phyloP scores from a whole-genome alignment of 2,329 filamentous ascomycete genomes.

The Penicillium sp. region DNA sequence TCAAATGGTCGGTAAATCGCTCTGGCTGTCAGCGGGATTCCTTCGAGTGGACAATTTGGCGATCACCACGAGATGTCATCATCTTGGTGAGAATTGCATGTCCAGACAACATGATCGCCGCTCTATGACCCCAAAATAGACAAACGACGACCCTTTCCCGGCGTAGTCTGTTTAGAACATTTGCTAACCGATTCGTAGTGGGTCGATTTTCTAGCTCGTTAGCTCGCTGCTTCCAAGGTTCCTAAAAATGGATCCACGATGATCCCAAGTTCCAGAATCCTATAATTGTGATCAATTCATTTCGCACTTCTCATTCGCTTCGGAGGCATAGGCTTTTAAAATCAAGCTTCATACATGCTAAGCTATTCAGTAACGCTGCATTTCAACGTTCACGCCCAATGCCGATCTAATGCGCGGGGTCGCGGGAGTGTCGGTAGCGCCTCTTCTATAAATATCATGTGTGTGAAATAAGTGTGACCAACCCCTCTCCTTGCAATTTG shows the following conservation, averaged over 20 bases:
- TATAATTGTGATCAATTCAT: not conserved
- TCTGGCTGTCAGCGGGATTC: not conserved
- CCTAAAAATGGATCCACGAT: not conserved
- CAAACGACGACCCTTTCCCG: not conserved
- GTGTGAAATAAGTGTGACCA: not conserved
- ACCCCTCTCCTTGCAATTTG: not conserved
- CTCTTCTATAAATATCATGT: slow-evolving; percentile 1
- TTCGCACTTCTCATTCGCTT: not conserved
- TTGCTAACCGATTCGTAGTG: not conserved
- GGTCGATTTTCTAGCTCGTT: not conserved
- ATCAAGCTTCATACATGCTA: not conserved
- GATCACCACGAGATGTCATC: not conserved
- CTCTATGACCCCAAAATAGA: not conserved
- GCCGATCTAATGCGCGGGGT: not conserved
- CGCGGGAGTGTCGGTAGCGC: not conserved
- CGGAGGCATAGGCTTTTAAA: not conserved
- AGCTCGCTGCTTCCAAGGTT: not conserved
- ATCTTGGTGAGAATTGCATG: not conserved
- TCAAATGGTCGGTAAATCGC: not conserved
- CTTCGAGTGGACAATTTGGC: not conserved
- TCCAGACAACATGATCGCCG: too few species aligned
- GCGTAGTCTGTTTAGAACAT: not conserved
- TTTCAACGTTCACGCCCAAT: not conserved
- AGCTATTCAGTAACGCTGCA: not conserved
- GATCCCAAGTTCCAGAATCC: not conserved